A percentile compares a stretch with the other conserved stretches of the same genome.
Conservation (phyloP, 441 rosid species). For the Jatropha podagrica region DNA sequence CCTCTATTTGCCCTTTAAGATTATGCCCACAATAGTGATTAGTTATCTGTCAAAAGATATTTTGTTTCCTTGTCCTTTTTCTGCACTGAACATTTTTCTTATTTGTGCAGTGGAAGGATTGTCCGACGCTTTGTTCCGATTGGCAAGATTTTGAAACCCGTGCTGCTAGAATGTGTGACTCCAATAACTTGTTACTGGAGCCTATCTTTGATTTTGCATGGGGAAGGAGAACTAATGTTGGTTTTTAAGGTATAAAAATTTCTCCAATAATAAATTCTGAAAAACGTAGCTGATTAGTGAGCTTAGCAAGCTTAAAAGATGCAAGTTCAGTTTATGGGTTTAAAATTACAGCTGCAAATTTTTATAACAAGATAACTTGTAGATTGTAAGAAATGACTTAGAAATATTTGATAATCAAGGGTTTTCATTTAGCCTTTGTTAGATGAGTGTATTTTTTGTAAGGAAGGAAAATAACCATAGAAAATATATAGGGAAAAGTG, state of each 20-base stretch:
- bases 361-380: neutral
- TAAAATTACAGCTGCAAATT: neutral
- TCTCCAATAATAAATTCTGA: neutral
- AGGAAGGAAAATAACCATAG: no score
- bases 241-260: slow-evolving; percentile 61
- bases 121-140: slow-evolving; percentile 62
- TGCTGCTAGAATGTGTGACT: slow-evolving; percentile 70
- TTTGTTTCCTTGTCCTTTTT: neutral
- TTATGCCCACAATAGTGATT: neutral
- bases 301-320: neutral
- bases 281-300: neutral
- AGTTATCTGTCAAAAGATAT: neutral
- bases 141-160: slow-evolving; percentile 72
- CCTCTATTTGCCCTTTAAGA: neutral
- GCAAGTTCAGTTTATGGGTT: neutral
- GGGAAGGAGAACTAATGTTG: slow-evolving; percentile 61
- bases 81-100: neutral
- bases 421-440: neutral
- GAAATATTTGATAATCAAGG: neutral
- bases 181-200: slow-evolving; percentile 89
- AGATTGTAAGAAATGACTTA: neutral
- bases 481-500: no score
- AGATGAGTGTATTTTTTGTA: no score
- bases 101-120: slow-evolving; percentile 56
- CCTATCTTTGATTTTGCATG: slow-evolving; percentile 61